Percentiles rank a stretch among this genome's conserved stretches.
These are phyloP conservation scores for Torulaspora pretoriensis DNA, from an alignment of 1,139 yeast species.

Conservation along the genomic window DNA sequence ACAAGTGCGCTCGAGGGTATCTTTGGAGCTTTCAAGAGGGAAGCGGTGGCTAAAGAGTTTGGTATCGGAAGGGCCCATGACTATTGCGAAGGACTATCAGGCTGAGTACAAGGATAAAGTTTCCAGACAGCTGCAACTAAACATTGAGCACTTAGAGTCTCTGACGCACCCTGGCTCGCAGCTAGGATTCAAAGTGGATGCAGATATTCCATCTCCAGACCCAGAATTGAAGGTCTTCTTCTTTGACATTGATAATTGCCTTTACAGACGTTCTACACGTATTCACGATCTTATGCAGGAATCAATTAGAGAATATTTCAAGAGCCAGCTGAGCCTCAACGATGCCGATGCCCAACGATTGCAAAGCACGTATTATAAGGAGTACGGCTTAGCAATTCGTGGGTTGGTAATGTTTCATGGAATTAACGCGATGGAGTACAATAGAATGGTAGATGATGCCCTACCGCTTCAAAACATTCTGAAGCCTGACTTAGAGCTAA, in stretches of 20 bases:
- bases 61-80: constrained; percentile 14
- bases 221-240: constrained; percentile 51
- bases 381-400: constrained; percentile 89
- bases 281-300: constrained; percentile 87
- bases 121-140: constrained; percentile 28
- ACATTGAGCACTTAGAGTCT: constrained; percentile 35
- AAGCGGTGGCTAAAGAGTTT: background rate
- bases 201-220: constrained; percentile 25
- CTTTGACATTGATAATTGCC: constrained; percentile 90
- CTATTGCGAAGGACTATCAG: constrained; percentile 20
- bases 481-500: constrained; percentile 51
- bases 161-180: constrained; percentile 37
- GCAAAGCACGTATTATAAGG: constrained; percentile 71
- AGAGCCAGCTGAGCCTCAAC: constrained; percentile 50
- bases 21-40: background rate
- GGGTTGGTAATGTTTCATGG: constrained; percentile 80
- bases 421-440: constrained; percentile 85
- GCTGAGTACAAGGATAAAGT: constrained; percentile 25
- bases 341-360: constrained; percentile 74
- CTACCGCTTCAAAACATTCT: constrained; percentile 76
- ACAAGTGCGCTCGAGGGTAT: background rate
- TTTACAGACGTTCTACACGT: constrained; percentile 66
- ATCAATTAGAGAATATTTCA: constrained; percentile 78
- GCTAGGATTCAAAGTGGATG: constrained; percentile 28
- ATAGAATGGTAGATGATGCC: constrained; percentile 84